phyloP scores from a whole-genome alignment of 495 filamentous ascomycete species.

The Astrocystis sublimbata region DNA sequence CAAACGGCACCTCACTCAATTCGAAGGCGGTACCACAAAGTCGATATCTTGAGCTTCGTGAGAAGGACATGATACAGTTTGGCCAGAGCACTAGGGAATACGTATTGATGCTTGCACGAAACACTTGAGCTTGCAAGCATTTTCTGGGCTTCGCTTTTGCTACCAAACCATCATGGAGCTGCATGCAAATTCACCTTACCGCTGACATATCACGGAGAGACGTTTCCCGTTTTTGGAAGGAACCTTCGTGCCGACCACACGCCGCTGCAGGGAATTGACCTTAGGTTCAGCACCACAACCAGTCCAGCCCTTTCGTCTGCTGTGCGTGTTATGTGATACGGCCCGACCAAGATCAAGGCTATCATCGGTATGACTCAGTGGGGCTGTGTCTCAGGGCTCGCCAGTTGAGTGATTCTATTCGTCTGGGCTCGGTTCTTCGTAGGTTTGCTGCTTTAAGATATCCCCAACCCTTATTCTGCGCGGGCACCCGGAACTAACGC shows the following conservation, averaged over 20 bases:
- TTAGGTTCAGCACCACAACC: constrained; percentile 6
- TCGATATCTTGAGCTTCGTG: constrained; percentile 80
- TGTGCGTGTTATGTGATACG: not conserved
- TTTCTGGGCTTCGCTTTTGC: not conserved
- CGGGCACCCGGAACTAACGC: constrained; percentile 12
- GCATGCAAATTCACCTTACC: not conserved
- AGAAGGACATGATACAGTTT: constrained; percentile 87
- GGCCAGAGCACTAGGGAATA: constrained; percentile 86
- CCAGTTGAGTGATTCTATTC: constrained; percentile 18
- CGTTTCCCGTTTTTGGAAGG: not conserved
- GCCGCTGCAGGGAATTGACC: not conserved
- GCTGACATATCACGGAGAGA: not conserved
- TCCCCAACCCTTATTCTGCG: constrained; percentile 7
- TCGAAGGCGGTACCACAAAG: constrained; percentile 68
- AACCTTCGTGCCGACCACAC: not conserved
- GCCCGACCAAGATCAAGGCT: constrained; percentile 24
- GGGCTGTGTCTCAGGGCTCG: constrained; percentile 26
- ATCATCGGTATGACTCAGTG: constrained; percentile 29
- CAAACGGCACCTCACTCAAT: constrained; percentile 87
- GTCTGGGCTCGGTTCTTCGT: constrained; percentile 9
- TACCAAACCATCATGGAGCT: constrained; percentile 1
- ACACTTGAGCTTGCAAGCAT: constrained; percentile 31
- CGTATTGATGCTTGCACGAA: constrained; percentile 70
- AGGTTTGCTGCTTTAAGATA: not conserved
- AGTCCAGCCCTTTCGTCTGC: not conserved